Conservation (phyloP, 208 protist genomes). For the Leishmania amazonensis region DNA sequence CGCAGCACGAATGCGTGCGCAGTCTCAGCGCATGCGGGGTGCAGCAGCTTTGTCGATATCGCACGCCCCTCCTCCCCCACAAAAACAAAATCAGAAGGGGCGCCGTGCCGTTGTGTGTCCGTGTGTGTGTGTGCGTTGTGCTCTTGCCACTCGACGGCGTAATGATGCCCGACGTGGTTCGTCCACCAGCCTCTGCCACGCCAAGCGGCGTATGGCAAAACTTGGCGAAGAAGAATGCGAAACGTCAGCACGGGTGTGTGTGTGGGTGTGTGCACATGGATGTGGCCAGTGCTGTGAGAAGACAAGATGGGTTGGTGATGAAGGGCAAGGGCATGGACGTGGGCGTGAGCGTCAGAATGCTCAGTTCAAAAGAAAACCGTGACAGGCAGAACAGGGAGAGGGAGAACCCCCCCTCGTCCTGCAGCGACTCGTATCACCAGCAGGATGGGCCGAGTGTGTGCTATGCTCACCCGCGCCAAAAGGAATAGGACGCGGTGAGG, state of each 20-base stretch:
- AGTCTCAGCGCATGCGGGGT: not conserved
- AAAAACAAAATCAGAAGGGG: no score
- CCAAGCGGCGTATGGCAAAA: not conserved
- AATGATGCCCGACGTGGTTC: conserved; percentile 2
- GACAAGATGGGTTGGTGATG: not conserved
- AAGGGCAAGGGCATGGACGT: not conserved
- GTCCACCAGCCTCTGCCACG: not conserved
- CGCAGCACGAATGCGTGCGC: not conserved
- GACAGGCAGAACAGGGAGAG: not conserved
- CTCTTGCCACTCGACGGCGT: not conserved
- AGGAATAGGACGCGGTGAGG: not conserved
- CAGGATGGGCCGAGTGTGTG: not conserved
- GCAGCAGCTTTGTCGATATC: not conserved
- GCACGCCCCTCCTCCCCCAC: not conserved
- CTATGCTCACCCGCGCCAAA: not conserved
- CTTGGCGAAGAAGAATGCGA: not conserved
- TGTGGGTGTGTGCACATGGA: not conserved
- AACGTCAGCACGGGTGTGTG: not conserved
- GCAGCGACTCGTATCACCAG: not conserved
- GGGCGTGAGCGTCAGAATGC: not conserved
- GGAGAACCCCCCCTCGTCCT: no score
- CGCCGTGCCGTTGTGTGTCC: not conserved
- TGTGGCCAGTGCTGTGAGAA: not conserved
- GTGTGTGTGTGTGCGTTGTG: not conserved
- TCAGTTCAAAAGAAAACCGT: not conserved